Percentiles rank a stretch among this genome's conserved stretches.
These are phyloP conservation scores for Heterobasidion occidentale DNA, from an alignment of 1,284 basidiomycete genomes.

Conservation along the genomic window DNA sequence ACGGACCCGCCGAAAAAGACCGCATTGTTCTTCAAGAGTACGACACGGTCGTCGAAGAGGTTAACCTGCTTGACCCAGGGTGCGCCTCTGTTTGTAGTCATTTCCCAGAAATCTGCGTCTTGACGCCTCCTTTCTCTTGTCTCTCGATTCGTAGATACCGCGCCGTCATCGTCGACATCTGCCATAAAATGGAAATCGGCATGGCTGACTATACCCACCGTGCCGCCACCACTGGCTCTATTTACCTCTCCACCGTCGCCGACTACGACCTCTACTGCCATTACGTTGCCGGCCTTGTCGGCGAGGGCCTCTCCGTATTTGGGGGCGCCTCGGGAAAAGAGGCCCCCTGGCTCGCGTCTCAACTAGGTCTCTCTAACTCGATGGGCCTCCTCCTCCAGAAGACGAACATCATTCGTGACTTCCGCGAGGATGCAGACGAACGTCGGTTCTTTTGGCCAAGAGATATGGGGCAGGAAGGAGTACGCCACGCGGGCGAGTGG, in stretches of 20 bases:
- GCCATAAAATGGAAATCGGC: slow-evolving; percentile 82
- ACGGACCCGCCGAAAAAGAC: slow-evolving; percentile 89
- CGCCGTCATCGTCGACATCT: slow-evolving; percentile 78
- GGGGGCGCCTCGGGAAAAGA: slow-evolving; percentile 88
- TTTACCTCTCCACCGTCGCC: slow-evolving; percentile 66
- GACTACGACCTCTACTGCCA: slow-evolving; percentile 99
- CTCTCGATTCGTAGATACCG: slow-evolving; percentile 50
- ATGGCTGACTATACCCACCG: slow-evolving; percentile 95
- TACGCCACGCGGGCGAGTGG: slow-evolving; percentile 36
- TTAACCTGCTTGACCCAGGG: slow-evolving; percentile 60
- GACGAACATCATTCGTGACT: slow-evolving; percentile 97
- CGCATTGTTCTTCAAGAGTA: slow-evolving; percentile 84
- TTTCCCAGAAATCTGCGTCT: background rate
- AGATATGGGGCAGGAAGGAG: slow-evolving; percentile 70
- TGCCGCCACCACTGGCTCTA: slow-evolving; percentile 60
- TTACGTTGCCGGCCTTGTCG: slow-evolving; percentile 97
- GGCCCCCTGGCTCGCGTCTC: slow-evolving; percentile 64
- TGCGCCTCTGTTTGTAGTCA: slow-evolving; percentile 32
- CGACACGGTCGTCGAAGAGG: slow-evolving; percentile 77
- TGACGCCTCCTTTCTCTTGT: background rate
- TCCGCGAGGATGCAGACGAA: slow-evolving; percentile 87
- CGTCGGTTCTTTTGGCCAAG: slow-evolving; percentile 92
- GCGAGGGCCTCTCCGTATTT: slow-evolving; percentile 94
- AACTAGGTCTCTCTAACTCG: slow-evolving; percentile 86
- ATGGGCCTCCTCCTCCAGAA: slow-evolving; percentile 98